Conservation (phyloP, 208 protist species). For the Balamuthia mandrillaris region DNA sequence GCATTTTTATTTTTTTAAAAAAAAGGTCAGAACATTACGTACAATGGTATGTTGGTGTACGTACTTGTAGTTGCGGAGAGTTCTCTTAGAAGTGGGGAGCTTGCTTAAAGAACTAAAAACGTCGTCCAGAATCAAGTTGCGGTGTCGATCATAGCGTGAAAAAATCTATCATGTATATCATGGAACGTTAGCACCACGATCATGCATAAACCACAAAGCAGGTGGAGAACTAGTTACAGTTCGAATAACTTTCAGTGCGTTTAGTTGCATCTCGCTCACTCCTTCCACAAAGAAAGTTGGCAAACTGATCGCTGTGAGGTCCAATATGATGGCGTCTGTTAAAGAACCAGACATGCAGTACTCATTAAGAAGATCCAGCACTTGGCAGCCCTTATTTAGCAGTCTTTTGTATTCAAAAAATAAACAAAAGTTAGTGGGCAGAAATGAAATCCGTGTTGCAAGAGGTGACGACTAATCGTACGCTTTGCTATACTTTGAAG, state of each 20-base stretch:
- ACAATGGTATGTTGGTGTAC: not conserved
- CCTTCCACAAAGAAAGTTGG: constrained; percentile 30
- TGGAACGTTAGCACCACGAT: not conserved
- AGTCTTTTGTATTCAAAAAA: not conserved
- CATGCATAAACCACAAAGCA: not conserved
- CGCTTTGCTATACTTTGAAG: constrained; percentile 9
- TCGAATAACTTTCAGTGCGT: constrained; percentile 12
- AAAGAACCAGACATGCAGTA: not conserved
- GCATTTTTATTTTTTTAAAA: not conserved
- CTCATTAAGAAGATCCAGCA: constrained; percentile 23
- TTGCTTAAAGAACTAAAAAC: constrained; percentile 27
- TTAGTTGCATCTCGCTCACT: constrained; percentile 20
- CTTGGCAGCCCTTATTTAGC: not conserved
- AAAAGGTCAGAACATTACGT: not conserved
- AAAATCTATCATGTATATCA: constrained; percentile 20
- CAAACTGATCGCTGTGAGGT: not conserved
- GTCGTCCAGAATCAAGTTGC: constrained; percentile 25
- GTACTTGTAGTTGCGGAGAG: constrained; percentile 7
- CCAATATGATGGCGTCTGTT: constrained; percentile 30
- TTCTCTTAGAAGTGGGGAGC: constrained; percentile 20
- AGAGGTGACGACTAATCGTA: no score
- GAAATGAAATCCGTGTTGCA: no score
- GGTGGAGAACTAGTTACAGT: not conserved
- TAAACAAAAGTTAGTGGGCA: no score
- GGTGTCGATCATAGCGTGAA: constrained; percentile 24